A percentile compares a stretch with the other conserved stretches of the same genome.
Evolutionary conservation across 768 basidiomycete species (phyloP).

Genomic region (Solioccasus polychromus): DNA sequence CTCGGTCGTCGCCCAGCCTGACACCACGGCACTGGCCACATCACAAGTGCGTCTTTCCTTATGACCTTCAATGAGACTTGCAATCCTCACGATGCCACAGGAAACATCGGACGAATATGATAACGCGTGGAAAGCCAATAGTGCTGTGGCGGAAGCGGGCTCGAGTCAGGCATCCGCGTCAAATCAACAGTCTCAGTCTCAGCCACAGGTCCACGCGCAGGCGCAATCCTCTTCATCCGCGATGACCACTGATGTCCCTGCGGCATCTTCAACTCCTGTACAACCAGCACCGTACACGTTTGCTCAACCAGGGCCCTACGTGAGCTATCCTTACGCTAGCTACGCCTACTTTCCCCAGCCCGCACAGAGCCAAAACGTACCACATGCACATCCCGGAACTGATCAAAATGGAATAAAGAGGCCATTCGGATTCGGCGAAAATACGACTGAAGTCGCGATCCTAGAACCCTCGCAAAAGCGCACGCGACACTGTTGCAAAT

Average conservation of each 20-base stretch:
- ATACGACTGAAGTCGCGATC: constrained; percentile 25
- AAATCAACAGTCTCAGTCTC: constrained; percentile 25
- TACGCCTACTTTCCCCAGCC: constrained; percentile 33
- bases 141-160: constrained; percentile 36
- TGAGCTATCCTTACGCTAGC: constrained; percentile 35
- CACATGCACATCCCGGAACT: constrained; percentile 23
- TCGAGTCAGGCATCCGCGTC: constrained; percentile 21
- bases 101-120: constrained; percentile 52
- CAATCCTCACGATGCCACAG: constrained; percentile 26
- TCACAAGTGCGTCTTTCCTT: constrained; percentile 25
- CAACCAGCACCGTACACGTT: constrained; percentile 32
- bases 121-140: constrained; percentile 63
- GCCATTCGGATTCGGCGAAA: constrained; percentile 27
- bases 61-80: neutral
- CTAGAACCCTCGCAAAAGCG: constrained; percentile 50
- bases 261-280: constrained; percentile 19
- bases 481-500: constrained; percentile 80
- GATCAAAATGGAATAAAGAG: constrained; percentile 30
- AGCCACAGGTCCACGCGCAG: constrained; percentile 16
- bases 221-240: constrained; percentile 19
- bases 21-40: constrained; percentile 19
- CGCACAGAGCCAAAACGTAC: constrained; percentile 19
- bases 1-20: constrained; percentile 21
- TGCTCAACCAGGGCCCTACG: constrained; percentile 30
- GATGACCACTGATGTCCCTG: constrained; percentile 20